Evolutionary conservation across 2,329 filamentous ascomycete genomes (phyloP).

Genomic region (Beauveria sp.): DNA sequence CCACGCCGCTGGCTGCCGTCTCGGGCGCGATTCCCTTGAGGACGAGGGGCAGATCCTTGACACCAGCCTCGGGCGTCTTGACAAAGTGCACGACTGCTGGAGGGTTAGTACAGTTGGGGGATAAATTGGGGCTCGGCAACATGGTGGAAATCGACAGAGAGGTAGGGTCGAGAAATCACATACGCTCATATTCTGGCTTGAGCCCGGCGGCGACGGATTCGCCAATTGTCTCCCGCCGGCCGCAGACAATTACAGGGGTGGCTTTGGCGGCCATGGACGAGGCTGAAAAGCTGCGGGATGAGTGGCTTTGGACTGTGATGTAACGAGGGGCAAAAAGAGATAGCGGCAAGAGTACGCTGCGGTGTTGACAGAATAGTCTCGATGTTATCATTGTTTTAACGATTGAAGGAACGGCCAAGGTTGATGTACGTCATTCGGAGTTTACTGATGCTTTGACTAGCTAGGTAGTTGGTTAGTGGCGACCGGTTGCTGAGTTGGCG

Average conservation of each 20-base stretch:
- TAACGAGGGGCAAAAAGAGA: too few species aligned
- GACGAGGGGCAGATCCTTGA: conserved; percentile 9
- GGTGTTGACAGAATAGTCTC: not conserved
- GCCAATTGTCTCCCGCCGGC: conserved; percentile 5
- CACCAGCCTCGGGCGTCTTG: conserved; percentile 7
- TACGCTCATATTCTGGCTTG: conserved; percentile 9
- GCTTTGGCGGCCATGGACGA: conserved; percentile 1
- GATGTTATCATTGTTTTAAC: not conserved
- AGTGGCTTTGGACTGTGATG: not conserved
- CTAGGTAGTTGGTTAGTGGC: not conserved
- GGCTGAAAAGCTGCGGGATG: not conserved
- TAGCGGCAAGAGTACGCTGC: not conserved
- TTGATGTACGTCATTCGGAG: not conserved
- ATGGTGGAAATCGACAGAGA: too few species aligned
- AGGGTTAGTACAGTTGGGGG: not conserved
- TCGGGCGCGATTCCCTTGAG: not conserved
- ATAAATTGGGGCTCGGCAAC: too few species aligned
- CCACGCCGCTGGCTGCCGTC: conserved; percentile 1
- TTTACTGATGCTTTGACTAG: not conserved
- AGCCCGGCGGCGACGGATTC: conserved; percentile 1
- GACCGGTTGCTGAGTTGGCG: not conserved
- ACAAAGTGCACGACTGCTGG: conserved; percentile 12
- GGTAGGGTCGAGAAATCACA: not conserved
- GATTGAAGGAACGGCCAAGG: not conserved
- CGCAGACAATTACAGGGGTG: conserved; percentile 10